These are phyloP conservation scores for Botrytis aclada DNA, from an alignment of 2,329 filamentous ascomycete species.

Conservation along the genomic window DNA sequence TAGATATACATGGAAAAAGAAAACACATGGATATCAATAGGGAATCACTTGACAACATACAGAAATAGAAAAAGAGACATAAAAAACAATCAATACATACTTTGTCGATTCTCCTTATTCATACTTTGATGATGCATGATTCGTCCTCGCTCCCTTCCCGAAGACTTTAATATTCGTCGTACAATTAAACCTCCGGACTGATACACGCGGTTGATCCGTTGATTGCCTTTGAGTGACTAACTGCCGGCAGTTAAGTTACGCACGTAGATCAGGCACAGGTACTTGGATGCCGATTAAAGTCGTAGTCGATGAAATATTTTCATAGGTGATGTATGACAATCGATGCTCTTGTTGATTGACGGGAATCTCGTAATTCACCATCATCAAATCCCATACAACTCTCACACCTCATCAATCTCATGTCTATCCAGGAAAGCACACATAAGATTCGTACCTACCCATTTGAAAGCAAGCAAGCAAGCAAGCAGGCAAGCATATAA, in stretches of 20 bases:
- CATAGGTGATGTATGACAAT: neutral
- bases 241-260: neutral
- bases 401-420: neutral
- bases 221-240: neutral
- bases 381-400: too few species aligned
- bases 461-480: neutral
- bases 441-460: neutral
- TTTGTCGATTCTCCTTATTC: neutral
- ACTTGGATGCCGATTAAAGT: too few species aligned
- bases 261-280: neutral
- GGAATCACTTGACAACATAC: neutral
- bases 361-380: neutral
- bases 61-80: neutral
- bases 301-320: neutral
- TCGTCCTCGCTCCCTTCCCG: neutral
- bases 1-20: neutral
- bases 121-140: neutral
- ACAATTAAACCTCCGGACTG: neutral
- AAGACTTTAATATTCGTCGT: neutral
- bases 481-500: too few species aligned
- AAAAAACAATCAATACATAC: neutral
- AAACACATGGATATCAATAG: neutral
- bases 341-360: neutral
- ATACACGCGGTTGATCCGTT: neutral
- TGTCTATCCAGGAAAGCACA: neutral